A percentile compares a stretch with the other conserved stretches of the same genome.
phyloP scores from a whole-genome alignment of 2,329 filamentous ascomycete species.

The Purpureocillium takamizusanense region DNA sequence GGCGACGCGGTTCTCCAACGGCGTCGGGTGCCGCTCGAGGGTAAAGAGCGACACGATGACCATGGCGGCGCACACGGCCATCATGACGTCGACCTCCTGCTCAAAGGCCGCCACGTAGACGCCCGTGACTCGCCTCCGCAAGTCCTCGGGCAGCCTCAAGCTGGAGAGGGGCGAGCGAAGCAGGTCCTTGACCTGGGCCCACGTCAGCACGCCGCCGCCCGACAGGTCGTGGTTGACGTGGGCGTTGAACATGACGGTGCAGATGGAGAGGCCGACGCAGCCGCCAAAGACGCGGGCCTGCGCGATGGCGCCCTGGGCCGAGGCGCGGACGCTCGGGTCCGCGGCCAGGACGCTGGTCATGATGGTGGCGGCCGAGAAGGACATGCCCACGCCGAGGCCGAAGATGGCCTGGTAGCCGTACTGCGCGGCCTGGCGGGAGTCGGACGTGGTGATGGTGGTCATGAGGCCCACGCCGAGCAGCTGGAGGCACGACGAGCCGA shows the following conservation, averaged over 20 bases:
- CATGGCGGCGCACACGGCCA: slow-evolving; percentile 32
- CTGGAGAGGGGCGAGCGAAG: slow-evolving; percentile 34
- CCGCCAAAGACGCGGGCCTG: slow-evolving; percentile 53
- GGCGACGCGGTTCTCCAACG: slow-evolving; percentile 20
- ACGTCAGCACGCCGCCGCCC: slow-evolving; percentile 21
- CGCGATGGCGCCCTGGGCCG: slow-evolving; percentile 50
- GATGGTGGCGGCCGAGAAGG: slow-evolving; percentile 47
- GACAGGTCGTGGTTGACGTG: slow-evolving; percentile 30
- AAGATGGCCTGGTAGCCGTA: slow-evolving; percentile 49
- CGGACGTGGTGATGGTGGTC: slow-evolving; percentile 27
- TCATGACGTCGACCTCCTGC: slow-evolving; percentile 36
- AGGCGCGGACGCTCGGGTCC: slow-evolving; percentile 39
- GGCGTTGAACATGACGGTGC: slow-evolving; percentile 49
- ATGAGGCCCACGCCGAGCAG: slow-evolving; percentile 43
- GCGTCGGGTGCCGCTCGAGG: slow-evolving; percentile 30
- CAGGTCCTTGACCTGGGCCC: slow-evolving; percentile 28
- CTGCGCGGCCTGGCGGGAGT: slow-evolving; percentile 27
- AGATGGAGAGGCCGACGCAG: slow-evolving; percentile 47
- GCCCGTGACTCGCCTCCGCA: slow-evolving; percentile 24
- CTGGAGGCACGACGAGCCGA: slow-evolving; percentile 41
- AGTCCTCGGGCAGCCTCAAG: slow-evolving; percentile 21
- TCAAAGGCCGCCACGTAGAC: slow-evolving; percentile 38
- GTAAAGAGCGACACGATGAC: slow-evolving; percentile 34
- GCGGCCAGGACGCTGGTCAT: slow-evolving; percentile 45
- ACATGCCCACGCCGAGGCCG: slow-evolving; percentile 50